Evolutionary conservation across 179 eudicot genomes (phyloP), one percentile per base, ranked within the genome.

Genomic region (Spinacia oleracea): DNA sequence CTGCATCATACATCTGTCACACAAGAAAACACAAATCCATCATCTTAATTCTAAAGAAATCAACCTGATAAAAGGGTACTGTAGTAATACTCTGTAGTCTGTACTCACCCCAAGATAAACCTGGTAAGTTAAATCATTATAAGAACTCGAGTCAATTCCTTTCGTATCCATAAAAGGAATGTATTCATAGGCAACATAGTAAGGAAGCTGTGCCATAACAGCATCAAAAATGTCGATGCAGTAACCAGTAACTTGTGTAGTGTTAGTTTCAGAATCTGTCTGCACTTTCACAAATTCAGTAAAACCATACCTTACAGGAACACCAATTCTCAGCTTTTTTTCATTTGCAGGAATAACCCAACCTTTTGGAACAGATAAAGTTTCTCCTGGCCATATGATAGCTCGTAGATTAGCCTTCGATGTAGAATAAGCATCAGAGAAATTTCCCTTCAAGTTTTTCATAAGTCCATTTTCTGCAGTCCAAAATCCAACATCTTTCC

Each of bases 331-430:
- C 48, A 91, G 72, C 71, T 83, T 82, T 60, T 56, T 65, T 11
- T 40, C 72, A 40, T 31, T 67, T 67, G 50, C 25, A 40, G 72
- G 42, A 67, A 67, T 67, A 8, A 72, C 92, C 90, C 91, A 87
- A 32, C 90, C 91, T 77, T 76, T 78, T 1, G 92, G 88, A 0
- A 70, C 70, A 4, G 10, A 20, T 5, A 31, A 70, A 7, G 75
- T 60, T 5, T 81, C 89, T 14, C 92, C 92, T 0, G 92, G 92
- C 92, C 92, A 89, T 77, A 86, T 55, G 65, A 90, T 87, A 53
- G 81, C 51, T 29, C 78, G 66, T 38, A 88, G 85, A 79, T 87
- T 77, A 1, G 77, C 73, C 60, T 70, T 84, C 14, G 70, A 48
- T 38, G 78, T 79, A 0, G 76, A 69, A 69, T 80, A 71, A 20